phyloP scores from a whole-genome alignment of 345 rosid genomes.

The Corchorus capsularis region DNA sequence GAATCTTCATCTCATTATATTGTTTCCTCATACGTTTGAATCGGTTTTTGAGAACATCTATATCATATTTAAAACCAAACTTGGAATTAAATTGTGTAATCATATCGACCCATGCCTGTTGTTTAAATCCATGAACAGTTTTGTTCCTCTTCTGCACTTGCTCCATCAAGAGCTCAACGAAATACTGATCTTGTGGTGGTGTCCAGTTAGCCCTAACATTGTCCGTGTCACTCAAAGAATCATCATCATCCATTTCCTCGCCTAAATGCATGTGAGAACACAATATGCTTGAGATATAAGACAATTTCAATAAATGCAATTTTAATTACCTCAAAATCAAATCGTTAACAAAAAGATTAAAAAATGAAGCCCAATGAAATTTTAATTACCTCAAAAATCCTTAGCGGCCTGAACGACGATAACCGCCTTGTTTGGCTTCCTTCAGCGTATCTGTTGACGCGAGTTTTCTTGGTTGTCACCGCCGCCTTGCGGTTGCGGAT shows the following conservation, averaged over 20 bases:
- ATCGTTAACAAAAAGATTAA: no score
- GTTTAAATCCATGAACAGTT: conserved; percentile 6
- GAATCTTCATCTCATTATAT: background rate
- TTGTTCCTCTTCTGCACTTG: background rate
- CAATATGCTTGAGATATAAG: background rate
- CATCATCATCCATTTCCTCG: conserved; percentile 8
- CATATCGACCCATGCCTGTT: conserved; percentile 5
- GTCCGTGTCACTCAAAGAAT: background rate
- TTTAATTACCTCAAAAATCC: no score
- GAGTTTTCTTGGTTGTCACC: no score
- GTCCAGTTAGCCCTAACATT: background rate
- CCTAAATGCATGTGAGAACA: background rate
- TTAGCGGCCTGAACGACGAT: no score
- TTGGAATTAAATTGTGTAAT: conserved; percentile 2
- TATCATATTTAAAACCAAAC: conserved; percentile 6
- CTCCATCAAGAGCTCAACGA: background rate
- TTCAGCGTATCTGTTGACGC: no score
- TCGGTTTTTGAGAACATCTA: conserved; percentile 10
- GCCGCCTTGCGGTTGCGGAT: no score
- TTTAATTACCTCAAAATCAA: no score
- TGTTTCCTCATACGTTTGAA: conserved; percentile 11
- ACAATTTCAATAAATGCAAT: no score
- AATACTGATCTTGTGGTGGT: conserved; percentile 1
- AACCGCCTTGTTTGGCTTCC: no score
- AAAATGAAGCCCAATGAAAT: no score